These are phyloP conservation scores for Zygnema circumcarinatum DNA, from an alignment of 139 green algal genomes.

Conservation along the genomic window DNA sequence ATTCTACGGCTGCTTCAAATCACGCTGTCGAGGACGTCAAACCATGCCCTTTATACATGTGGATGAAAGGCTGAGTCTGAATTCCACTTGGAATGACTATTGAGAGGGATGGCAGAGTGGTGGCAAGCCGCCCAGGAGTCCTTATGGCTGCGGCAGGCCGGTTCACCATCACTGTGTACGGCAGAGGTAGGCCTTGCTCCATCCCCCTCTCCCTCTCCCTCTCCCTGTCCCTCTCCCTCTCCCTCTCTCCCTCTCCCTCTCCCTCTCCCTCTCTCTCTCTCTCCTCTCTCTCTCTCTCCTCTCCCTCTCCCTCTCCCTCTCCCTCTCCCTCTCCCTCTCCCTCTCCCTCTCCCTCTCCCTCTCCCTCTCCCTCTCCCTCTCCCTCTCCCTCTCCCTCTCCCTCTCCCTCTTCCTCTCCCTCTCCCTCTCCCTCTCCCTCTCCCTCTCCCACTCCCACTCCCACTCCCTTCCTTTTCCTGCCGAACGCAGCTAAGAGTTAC, in stretches of 20 bases:
- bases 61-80: not conserved
- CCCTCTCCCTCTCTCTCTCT: not conserved
- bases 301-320: not conserved
- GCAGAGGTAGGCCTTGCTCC: constrained; percentile 6
- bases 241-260: not conserved
- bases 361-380: not conserved
- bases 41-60: not conserved
- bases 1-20: not conserved
- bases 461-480: not conserved
- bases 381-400: not conserved
- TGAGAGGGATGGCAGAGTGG: not conserved
- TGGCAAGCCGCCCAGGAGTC: not conserved
- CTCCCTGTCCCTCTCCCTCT: not conserved
- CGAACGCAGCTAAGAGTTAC: not conserved
- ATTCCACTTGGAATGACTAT: not conserved
- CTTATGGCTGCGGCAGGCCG: constrained; percentile 12
- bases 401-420: not conserved
- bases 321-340: not conserved
- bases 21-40: no score
- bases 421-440: not conserved
- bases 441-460: not conserved
- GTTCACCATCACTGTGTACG: constrained; percentile 9
- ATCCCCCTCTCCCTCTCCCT: not conserved
- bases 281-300: not conserved
- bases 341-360: not conserved